Percentiles rank a stretch among this genome's conserved stretches.
phyloP scores from a whole-genome alignment of 495 filamentous ascomycete genomes.

The Durotheca rogersii region DNA sequence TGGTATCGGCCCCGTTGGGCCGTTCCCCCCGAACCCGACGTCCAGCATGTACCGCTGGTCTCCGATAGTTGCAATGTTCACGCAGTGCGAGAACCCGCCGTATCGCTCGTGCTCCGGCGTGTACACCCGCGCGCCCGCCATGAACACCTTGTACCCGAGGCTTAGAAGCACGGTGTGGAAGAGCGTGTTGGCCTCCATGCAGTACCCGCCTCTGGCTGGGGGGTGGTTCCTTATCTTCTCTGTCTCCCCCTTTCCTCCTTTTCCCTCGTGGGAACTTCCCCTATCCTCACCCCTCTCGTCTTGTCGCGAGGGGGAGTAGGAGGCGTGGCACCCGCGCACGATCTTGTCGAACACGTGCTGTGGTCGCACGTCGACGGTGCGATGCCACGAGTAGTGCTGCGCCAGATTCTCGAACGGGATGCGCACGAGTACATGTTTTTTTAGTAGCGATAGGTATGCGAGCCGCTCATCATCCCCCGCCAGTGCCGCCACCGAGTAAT shows the following conservation, averaged over 20 bases:
- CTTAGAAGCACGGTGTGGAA: constrained; percentile 63
- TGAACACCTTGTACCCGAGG: constrained; percentile 61
- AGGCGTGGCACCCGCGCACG: constrained; percentile 48
- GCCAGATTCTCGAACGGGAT: constrained; percentile 73
- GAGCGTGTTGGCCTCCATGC: constrained; percentile 72
- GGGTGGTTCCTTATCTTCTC: too few species aligned
- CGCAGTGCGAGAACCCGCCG: constrained; percentile 56
- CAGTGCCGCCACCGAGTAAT: neutral
- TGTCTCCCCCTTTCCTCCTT: constrained; percentile 55
- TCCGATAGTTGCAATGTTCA: constrained; percentile 63
- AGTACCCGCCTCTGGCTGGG: constrained; percentile 65
- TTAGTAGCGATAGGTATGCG: constrained; percentile 41
- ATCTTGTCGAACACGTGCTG: constrained; percentile 65
- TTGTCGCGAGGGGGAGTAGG: too few species aligned
- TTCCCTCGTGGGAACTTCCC: too few species aligned
- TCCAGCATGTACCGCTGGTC: constrained; percentile 61
- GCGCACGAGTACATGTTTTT: constrained; percentile 54
- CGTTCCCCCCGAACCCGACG: constrained; percentile 64
- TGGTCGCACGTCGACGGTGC: constrained; percentile 56
- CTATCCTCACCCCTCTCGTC: too few species aligned
- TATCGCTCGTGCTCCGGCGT: constrained; percentile 4
- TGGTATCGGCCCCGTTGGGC: constrained; percentile 35
- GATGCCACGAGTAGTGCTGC: constrained; percentile 50
- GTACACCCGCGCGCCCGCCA: constrained; percentile 42
- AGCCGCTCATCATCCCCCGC: constrained; percentile 25